Evolutionary conservation across 352 stramenopile genomes (phyloP).

Genomic region (Globisporangium takayamanum): DNA sequence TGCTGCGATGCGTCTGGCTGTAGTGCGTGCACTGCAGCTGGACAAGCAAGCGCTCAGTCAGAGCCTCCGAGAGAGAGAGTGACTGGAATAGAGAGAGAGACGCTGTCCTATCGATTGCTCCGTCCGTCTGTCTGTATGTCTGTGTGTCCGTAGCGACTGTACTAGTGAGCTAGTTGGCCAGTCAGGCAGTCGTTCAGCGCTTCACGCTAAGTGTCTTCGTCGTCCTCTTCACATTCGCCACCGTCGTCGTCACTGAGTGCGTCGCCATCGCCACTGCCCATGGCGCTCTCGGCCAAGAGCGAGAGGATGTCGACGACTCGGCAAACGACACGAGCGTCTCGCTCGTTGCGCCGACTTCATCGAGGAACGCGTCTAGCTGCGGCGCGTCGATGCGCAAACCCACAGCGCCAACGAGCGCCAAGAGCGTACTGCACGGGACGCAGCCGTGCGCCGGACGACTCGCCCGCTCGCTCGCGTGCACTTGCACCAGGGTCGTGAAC

Average conservation of each 20-base stretch:
- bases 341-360: constrained; percentile 60
- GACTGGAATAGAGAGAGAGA: no score
- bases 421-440: constrained; percentile 44
- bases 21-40: no score
- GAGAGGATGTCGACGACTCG: constrained; percentile 84
- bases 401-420: constrained; percentile 33
- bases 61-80: no score
- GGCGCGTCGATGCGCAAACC: constrained; percentile 32
- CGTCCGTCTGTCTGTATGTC: no score
- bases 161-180: neutral
- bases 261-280: constrained; percentile 4
- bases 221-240: constrained; percentile 25
- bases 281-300: constrained; percentile 53
- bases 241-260: constrained; percentile 3
- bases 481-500: constrained; percentile 36
- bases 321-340: constrained; percentile 76
- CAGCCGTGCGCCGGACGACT: constrained; percentile 29
- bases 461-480: constrained; percentile 12
- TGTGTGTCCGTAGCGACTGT: neutral
- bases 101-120: no score
- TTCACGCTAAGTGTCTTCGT: constrained; percentile 9
- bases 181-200: neutral
- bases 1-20: neutral
- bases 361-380: constrained; percentile 46
- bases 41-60: no score